Conservation (phyloP, 73 alveolate genomes). For the Paramecium primaurelia region DNA sequence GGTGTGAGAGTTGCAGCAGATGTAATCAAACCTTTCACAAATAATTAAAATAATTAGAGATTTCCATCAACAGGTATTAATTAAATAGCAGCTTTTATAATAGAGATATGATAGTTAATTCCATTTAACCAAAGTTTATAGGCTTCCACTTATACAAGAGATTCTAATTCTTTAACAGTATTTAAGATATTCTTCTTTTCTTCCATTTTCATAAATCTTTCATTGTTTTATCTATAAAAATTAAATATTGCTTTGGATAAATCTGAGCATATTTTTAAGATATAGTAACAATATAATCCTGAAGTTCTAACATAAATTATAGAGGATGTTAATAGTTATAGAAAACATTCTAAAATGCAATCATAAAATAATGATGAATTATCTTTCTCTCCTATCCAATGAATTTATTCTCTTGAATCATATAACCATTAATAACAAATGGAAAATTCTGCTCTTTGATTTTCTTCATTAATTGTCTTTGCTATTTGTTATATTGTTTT, state of each 20-base stretch:
- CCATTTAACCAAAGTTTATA: neutral
- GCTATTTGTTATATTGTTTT: neutral
- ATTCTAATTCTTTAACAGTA: neutral
- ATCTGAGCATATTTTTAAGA: neutral
- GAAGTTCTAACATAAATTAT: neutral
- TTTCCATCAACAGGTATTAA: neutral
- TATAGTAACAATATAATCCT: neutral
- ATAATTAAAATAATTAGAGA: neutral
- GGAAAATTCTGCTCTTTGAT: neutral
- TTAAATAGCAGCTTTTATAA: neutral
- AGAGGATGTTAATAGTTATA: neutral
- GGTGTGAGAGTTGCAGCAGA: neutral
- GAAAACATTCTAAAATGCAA: neutral
- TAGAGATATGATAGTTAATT: neutral
- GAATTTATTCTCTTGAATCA: neutral
- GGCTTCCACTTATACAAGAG: neutral
- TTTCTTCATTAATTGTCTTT: neutral
- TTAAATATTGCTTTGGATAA: neutral
- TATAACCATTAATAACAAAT: neutral
- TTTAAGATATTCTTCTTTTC: neutral
- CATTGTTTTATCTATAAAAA: neutral
- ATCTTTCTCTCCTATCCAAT: neutral
- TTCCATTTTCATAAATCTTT: neutral
- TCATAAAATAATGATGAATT: neutral
- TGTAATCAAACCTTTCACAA: neutral